Conservation (phyloP, 176 grass and related monocot species). For the Aechmea fasciata region DNA sequence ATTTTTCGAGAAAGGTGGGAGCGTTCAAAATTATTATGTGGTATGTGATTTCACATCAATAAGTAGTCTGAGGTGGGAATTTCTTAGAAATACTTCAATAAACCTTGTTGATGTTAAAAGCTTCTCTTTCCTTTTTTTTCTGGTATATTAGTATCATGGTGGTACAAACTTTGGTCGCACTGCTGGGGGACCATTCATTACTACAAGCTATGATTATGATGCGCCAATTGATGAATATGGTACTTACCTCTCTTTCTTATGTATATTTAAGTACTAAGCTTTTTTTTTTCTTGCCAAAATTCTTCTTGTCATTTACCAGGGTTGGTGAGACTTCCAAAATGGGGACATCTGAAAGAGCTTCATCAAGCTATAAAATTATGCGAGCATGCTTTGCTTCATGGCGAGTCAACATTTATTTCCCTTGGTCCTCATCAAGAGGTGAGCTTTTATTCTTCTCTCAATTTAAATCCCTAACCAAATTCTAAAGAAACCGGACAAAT, state of each 20-base stretch:
- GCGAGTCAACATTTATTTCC: constrained; percentile 39
- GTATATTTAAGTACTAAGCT: not conserved
- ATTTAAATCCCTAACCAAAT: not conserved
- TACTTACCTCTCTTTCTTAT: constrained; percentile 20
- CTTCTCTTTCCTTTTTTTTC: constrained; percentile 13
- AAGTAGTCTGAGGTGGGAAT: not conserved
- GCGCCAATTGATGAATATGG: constrained; percentile 99
- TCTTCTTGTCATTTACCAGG: constrained; percentile 30
- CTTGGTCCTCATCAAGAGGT: constrained; percentile 77
- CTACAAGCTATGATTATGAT: constrained; percentile 99
- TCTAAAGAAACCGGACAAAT: not conserved
- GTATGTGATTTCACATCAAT: constrained; percentile 25
- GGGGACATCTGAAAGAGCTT: constrained; percentile 90
- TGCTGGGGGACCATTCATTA: constrained; percentile 93
- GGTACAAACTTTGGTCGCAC: constrained; percentile 95
- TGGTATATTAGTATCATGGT: constrained; percentile 73
- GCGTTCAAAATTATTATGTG: constrained; percentile 92
- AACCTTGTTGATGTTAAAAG: not conserved
- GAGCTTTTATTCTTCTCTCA: constrained; percentile 9
- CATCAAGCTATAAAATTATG: constrained; percentile 88
- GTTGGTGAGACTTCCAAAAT: constrained; percentile 74
- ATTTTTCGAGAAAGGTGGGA: constrained; percentile 89
- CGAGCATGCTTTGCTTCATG: constrained; percentile 66
- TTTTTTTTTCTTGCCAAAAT: not conserved
- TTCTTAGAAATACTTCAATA: no score